Conservation (phyloP, 2,329 filamentous ascomycete genomes). For the Aspergillus piperis region DNA sequence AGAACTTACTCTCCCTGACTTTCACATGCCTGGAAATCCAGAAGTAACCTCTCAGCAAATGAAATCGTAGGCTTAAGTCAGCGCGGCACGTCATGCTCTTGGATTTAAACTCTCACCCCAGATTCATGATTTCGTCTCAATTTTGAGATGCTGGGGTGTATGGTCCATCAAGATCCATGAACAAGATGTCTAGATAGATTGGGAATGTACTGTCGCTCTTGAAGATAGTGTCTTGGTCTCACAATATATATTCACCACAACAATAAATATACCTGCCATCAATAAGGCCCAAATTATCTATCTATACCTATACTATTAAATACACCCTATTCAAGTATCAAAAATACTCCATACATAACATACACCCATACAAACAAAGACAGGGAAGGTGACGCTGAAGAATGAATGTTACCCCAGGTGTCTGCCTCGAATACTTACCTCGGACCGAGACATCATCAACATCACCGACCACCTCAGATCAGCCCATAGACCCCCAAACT, state of each 20-base stretch:
- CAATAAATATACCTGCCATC: too few relatives aligned
- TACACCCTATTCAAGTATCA: too few relatives aligned
- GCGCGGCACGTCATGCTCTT: constrained; percentile 12
- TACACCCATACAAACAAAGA: background rate
- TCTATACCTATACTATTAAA: too few relatives aligned
- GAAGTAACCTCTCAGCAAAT: constrained; percentile 6
- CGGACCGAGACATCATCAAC: background rate
- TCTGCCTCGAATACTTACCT: background rate
- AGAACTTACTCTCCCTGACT: background rate
- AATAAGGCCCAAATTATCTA: too few relatives aligned
- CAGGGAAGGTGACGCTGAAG: background rate
- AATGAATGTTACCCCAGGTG: background rate
- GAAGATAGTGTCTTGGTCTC: too few relatives aligned
- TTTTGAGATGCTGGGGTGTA: background rate
- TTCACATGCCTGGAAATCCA: constrained; percentile 12
- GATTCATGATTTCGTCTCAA: background rate
- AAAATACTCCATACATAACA: too few relatives aligned
- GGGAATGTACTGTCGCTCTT: too few relatives aligned
- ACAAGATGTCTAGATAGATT: too few relatives aligned
- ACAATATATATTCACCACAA: too few relatives aligned
- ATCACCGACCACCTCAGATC: background rate
- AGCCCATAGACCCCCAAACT: background rate
- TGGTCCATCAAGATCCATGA: too few relatives aligned
- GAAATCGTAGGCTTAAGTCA: constrained; percentile 9
- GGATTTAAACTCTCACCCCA: background rate